Base-by-base conservation (phyloP, 768 basidiomycete species). In the Phlebiopsis flavidoalba region DNA sequence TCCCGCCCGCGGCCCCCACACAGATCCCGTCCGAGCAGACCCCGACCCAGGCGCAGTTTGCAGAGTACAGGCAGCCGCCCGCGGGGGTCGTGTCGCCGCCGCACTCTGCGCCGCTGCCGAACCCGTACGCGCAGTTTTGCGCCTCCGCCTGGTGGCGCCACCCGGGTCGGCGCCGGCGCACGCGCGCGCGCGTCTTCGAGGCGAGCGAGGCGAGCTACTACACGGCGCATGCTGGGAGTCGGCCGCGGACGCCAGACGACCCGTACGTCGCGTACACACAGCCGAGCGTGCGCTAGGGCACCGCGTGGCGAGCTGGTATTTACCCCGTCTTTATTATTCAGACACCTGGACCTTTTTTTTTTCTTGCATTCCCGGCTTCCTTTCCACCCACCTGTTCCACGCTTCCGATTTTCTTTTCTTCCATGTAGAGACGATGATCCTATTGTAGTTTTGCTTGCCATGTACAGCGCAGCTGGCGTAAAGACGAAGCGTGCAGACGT, bases 31-130 rank as follows among this genome's bases (percentile, higher is more conserved):
- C 57, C 5, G 57, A 58, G 40, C 49, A 51, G 47, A 57, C 60
- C 33, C 53, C 53, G 26, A 61, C 60, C 50, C 55, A 57, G 60
- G 47, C 51, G n/a, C 60, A 49, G 49, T 57, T 57, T 37, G 55
- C 48, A 47, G 55, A 52, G 15, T 26, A 36, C 22, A 24, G 51
- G 19, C 51, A 35, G 17, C 43, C 43, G 48, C 48, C 40, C 8
- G 45, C 45, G 58, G 7, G 19, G 12, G 47, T 31, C 40, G 22
- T 51, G 59, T 57, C 22, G 12, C 26, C 26, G 3, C 37, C 48
- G 49, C 33, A 59, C 21, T 22, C 58, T 12, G 35, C 37, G 17
- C 33, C 54, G 58, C 49, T 50, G 35, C 48, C 36, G 33, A 40
- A 48, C 19, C 48, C 49, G 2, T 51, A 51, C 17, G 58, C 19